Conservation (phyloP, 2,329 filamentous ascomycete species). For the Talaromyces sp. region DNA sequence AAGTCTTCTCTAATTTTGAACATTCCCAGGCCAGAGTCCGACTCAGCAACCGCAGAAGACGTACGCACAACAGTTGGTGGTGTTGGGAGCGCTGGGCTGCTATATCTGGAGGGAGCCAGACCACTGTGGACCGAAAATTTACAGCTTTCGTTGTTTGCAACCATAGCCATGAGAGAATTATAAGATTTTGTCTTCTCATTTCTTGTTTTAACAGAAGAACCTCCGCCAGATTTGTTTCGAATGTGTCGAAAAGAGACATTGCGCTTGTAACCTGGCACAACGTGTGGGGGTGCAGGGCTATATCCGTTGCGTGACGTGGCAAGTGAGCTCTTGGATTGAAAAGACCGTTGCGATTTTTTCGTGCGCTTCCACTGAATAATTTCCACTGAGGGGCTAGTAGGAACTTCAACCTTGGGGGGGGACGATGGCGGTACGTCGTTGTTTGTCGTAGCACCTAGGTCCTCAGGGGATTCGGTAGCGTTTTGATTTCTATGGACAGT, state of each 20-base stretch:
- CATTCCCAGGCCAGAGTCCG: slow-evolving; percentile 27
- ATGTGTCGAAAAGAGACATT: slow-evolving; percentile 60
- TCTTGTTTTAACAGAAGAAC: slow-evolving; percentile 20
- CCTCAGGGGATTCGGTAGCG: slow-evolving; percentile 18
- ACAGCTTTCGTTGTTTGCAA: slow-evolving; percentile 21
- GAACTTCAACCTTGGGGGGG: slow-evolving; percentile 6
- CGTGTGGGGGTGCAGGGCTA: slow-evolving; percentile 31
- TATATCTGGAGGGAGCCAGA: slow-evolving; percentile 7
- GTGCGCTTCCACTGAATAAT: slow-evolving; percentile 27
- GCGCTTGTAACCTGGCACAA: slow-evolving; percentile 53
- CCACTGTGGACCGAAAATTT: slow-evolving; percentile 11
- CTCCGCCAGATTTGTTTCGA: slow-evolving; percentile 34
- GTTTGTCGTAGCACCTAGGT: slow-evolving; percentile 6
- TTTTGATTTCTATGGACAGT: slow-evolving; percentile 55
- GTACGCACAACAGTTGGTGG: slow-evolving; percentile 34
- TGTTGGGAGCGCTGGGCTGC: slow-evolving; percentile 32
- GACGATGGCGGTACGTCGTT: slow-evolving; percentile 6
- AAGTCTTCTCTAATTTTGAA: slow-evolving; percentile 41
- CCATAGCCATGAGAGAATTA: slow-evolving; percentile 19
- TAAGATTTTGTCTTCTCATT: slow-evolving; percentile 18
- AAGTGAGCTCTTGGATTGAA: slow-evolving; percentile 44
- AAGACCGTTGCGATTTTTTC: slow-evolving; percentile 31
- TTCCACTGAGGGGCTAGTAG: slow-evolving; percentile 25
- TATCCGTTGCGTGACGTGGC: slow-evolving; percentile 40
- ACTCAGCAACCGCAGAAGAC: slow-evolving; percentile 22